Percentiles rank a stretch among this genome's conserved stretches.
phyloP scores from a whole-genome alignment of 2,329 filamentous ascomycete genomes.

The Neonectria magnoliae region DNA sequence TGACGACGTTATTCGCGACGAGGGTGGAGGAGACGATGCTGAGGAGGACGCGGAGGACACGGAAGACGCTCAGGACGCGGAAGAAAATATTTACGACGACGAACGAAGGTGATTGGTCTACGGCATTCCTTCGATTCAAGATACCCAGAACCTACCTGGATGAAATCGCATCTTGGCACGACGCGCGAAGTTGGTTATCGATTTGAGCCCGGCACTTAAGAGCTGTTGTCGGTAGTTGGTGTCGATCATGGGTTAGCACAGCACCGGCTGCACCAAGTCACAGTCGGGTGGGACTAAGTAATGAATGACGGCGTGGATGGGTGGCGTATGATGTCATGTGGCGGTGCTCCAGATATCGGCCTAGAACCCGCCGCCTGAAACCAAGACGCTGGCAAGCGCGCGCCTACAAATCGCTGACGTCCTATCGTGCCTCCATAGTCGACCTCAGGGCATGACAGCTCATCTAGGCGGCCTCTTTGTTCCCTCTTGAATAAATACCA shows the following conservation, averaged over 20 bases:
- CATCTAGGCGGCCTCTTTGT: constrained; percentile 33
- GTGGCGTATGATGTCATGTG: constrained; percentile 40
- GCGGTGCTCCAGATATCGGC: constrained; percentile 40
- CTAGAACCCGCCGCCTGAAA: constrained; percentile 18
- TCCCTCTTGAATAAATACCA: constrained; percentile 24
- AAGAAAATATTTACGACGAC: neutral
- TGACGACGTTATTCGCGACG: constrained; percentile 47
- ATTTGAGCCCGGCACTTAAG: constrained; percentile 17
- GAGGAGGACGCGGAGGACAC: constrained; percentile 39
- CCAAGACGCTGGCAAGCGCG: constrained; percentile 39
- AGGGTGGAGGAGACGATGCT: constrained; percentile 39
- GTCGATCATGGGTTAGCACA: constrained; percentile 30
- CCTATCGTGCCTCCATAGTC: constrained; percentile 5
- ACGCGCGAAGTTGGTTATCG: neutral
- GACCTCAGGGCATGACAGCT: constrained; percentile 2
- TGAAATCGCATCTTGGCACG: constrained; percentile 10
- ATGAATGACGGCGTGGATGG: neutral
- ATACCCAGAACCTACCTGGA: constrained; percentile 37
- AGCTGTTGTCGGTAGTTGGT: constrained; percentile 25
- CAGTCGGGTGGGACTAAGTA: constrained; percentile 17
- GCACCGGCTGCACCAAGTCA: neutral
- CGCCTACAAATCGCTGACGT: constrained; percentile 29
- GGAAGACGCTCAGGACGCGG: constrained; percentile 20
- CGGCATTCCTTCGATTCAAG: constrained; percentile 21
- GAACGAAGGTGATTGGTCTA: constrained; percentile 21